Percentiles rank a stretch among this genome's conserved stretches.
These are phyloP conservation scores for Gentiana straminea DNA, from an alignment of 257 asterid genomes.

Conservation along the genomic window DNA sequence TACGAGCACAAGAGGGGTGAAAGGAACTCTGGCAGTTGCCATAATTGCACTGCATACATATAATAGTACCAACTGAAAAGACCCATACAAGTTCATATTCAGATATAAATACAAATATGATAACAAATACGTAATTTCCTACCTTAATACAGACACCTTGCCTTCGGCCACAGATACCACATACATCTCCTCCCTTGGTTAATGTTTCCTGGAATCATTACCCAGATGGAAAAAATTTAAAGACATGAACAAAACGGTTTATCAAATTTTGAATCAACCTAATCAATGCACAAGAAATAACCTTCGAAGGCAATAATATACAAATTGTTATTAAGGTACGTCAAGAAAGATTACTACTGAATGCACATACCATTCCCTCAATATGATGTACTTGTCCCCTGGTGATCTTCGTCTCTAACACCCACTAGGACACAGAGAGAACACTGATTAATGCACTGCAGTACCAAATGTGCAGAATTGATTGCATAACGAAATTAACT, in stretches of 20 bases:
- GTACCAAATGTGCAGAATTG: constrained; percentile 7
- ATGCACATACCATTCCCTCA: constrained; percentile 59
- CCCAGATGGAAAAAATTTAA: too few relatives aligned
- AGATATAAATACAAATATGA: not conserved
- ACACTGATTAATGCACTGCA: constrained; percentile 14
- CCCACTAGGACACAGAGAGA: constrained; percentile 61
- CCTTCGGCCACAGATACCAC: constrained; percentile 64
- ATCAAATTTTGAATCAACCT: too few relatives aligned
- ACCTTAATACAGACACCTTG: constrained; percentile 98
- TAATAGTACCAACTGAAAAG: constrained; percentile 13
- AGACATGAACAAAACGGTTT: too few relatives aligned
- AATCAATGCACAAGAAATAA: too few relatives aligned
- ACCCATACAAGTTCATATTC: not conserved
- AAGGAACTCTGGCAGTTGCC: constrained; percentile 91
- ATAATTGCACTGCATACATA: constrained; percentile 67
- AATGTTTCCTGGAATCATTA: constrained; percentile 43
- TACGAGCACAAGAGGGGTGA: constrained; percentile 96
- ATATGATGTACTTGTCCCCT: constrained; percentile 77
- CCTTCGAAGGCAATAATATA: too few relatives aligned
- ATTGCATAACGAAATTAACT: constrained; percentile 7
- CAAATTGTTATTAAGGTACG: too few relatives aligned
- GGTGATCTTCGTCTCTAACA: constrained; percentile 63
- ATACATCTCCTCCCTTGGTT: constrained; percentile 53
- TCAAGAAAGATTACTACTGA: not conserved
- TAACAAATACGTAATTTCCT: constrained; percentile 3